phyloP scores from a whole-genome alignment of 768 basidiomycete species.

The Porphyrellus cyaneotinctus region DNA sequence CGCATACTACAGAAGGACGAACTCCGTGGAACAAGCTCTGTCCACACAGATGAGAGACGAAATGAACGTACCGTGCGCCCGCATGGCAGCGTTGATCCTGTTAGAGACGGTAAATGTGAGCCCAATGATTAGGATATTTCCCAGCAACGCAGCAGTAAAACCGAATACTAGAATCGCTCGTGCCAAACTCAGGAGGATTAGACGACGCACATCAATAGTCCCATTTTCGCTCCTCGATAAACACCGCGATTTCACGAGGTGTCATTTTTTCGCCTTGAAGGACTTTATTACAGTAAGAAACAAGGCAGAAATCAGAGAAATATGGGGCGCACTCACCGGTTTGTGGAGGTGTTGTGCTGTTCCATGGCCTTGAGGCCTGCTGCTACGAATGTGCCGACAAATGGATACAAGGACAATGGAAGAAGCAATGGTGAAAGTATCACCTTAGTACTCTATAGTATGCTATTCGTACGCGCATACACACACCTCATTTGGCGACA shows the following conservation, averaged over 20 bases:
- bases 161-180: conserved; percentile 60
- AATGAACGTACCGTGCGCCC: conserved; percentile 63
- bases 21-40: not conserved
- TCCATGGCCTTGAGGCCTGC: conserved; percentile 63
- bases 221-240: conserved; percentile 88
- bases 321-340: conserved; percentile 42
- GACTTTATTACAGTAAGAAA: conserved; percentile 45
- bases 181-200: not conserved
- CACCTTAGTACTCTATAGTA: not conserved
- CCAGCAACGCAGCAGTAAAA: conserved; percentile 76
- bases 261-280: conserved; percentile 86
- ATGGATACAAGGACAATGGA: conserved; percentile 64
- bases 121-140: conserved; percentile 77
- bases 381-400: conserved; percentile 57
- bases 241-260: conserved; percentile 59
- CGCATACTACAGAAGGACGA: not conserved
- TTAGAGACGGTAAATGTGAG: conserved; percentile 85
- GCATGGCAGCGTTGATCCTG: conserved; percentile 91
- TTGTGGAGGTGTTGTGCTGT: conserved; percentile 67
- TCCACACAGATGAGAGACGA: not conserved
- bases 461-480: not conserved
- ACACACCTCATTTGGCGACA: conserved; percentile 24
- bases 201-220: conserved; percentile 64
- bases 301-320: not conserved
- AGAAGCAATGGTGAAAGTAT: conserved; percentile 47